Percentiles rank a stretch among this genome's conserved stretches.
Evolutionary conservation across 2,329 filamentous ascomycete species (phyloP).

Genomic region (Hymenoscyphus scutula): DNA sequence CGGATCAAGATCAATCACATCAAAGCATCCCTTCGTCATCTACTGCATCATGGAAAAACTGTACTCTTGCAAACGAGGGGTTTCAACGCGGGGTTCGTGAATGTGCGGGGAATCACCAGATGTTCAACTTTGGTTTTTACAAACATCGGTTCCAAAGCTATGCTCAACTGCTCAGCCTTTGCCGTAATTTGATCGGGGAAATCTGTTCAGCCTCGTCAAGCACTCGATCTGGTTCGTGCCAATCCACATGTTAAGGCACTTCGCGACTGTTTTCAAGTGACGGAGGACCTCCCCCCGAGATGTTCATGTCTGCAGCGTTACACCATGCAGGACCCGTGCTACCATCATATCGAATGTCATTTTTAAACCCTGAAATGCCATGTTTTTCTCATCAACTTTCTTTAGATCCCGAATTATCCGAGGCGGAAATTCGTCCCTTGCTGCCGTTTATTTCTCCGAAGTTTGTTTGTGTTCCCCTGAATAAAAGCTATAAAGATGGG

Average conservation of each 20-base stretch:
- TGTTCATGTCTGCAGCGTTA: slow-evolving; percentile 1
- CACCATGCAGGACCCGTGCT: slow-evolving; percentile 1
- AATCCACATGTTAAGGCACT: background rate
- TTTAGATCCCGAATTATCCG: slow-evolving; percentile 4
- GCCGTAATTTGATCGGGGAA: background rate
- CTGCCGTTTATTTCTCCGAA: background rate
- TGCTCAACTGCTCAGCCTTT: background rate
- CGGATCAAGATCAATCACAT: background rate
- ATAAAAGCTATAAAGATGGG: background rate
- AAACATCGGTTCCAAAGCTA: background rate
- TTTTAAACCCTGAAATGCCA: background rate
- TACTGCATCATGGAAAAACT: background rate
- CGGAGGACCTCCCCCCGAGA: slow-evolving; percentile 10
- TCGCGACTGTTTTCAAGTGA: slow-evolving; percentile 6
- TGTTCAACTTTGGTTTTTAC: background rate
- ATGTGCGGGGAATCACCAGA: background rate
- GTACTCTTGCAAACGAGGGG: background rate
- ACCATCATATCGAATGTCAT: background rate
- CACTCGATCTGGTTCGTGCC: background rate
- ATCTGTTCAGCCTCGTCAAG: too few relatives aligned
- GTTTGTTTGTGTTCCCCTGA: background rate
- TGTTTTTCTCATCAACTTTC: slow-evolving; percentile 1
- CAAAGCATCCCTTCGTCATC: background rate
- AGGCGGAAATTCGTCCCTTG: slow-evolving; percentile 1
- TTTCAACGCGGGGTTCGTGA: background rate